Conservation (phyloP, 148 eudicot species). For the Amaranthus palmeri region DNA sequence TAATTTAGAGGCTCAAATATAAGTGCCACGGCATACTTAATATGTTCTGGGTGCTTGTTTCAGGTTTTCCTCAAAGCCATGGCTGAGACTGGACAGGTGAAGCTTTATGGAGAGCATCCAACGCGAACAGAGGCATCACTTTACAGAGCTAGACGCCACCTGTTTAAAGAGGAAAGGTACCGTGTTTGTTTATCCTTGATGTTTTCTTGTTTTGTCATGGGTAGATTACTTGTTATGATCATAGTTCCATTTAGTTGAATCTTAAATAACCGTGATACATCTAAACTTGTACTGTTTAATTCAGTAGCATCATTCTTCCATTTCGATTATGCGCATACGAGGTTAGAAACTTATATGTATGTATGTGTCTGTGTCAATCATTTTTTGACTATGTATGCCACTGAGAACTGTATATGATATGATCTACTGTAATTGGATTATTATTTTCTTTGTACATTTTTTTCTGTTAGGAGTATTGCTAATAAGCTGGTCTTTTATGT, state of each 20-base stretch:
- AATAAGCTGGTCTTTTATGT: no score
- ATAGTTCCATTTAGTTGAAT: not conserved
- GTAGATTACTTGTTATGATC: not conserved
- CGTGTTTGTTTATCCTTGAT: not conserved
- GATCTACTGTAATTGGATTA: no score
- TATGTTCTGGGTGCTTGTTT: constrained; percentile 2
- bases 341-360: no score
- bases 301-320: not conserved
- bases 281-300: not conserved
- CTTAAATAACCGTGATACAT: not conserved
- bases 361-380: no score
- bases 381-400: no score
- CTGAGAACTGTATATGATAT: no score
- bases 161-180: constrained; percentile 95
- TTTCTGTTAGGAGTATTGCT: no score
- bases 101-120: constrained; percentile 89
- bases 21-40: not conserved
- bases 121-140: constrained; percentile 86
- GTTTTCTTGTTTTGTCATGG: not conserved
- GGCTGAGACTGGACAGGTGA: constrained; percentile 98
- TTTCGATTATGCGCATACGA: not conserved
- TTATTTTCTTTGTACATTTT: no score
- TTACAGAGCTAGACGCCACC: constrained; percentile 89
- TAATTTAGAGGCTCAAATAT: not conserved
- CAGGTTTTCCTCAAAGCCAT: constrained; percentile 99